phyloP scores from a whole-genome alignment of 768 basidiomycete species.

The Pulveroboletus sp. region DNA sequence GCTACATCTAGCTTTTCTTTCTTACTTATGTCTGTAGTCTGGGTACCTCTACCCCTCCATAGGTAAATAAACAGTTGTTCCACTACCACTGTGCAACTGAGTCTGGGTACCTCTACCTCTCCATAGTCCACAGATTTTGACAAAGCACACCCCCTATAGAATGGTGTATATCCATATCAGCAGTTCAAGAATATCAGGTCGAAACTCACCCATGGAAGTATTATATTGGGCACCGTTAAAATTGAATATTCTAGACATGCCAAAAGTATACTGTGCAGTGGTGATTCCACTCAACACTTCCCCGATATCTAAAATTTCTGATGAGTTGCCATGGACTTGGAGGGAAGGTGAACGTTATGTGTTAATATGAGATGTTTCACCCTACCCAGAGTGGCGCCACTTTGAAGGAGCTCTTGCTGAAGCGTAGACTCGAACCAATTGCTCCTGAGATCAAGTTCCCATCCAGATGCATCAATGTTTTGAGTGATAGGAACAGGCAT shows the following conservation, averaged over 20 bases:
- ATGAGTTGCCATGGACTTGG: slow-evolving; percentile 13
- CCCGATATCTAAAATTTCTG: slow-evolving; percentile 4
- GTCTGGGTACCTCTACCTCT: too few species aligned
- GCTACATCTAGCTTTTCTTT: too few species aligned
- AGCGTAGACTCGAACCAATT: not conserved
- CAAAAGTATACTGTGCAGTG: slow-evolving; percentile 8
- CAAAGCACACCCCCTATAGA: slow-evolving; percentile 6
- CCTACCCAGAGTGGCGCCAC: not conserved
- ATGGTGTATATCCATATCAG: not conserved
- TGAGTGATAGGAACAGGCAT: slow-evolving; percentile 2
- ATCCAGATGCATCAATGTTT: not conserved
- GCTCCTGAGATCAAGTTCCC: slow-evolving; percentile 7
- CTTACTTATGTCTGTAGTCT: too few species aligned
- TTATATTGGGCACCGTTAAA: slow-evolving; percentile 21
- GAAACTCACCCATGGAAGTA: slow-evolving; percentile 9
- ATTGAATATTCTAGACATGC: slow-evolving; percentile 4
- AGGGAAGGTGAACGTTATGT: not conserved
- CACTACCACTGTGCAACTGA: too few species aligned
- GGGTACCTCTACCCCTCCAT: too few species aligned
- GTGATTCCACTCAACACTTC: slow-evolving; percentile 15
- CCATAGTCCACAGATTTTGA: too few species aligned
- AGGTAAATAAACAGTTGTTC: too few species aligned
- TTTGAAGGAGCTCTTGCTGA: not conserved
- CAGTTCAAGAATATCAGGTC: too few species aligned
- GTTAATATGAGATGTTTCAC: not conserved